Evolutionary conservation across 2,329 filamentous ascomycete species (phyloP), one percentile per base, ranked within the genome.

Genomic region (Neospermospora avenae): DNA sequence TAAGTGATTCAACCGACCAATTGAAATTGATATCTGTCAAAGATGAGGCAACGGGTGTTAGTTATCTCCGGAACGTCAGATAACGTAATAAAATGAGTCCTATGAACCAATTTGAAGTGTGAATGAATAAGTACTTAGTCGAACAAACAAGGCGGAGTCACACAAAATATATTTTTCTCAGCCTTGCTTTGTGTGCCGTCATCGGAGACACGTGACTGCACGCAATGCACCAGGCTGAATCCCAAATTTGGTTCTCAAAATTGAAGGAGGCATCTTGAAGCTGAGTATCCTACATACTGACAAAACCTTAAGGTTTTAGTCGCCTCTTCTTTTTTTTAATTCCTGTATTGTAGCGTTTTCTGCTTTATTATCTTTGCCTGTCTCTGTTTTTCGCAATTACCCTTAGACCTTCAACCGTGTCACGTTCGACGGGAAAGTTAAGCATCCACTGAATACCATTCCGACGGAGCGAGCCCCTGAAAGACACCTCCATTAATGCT

Each of bases 171-270:
- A 49, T 20, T 18, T 34, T 49, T 20, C 46, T 49, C 55, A 57
- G 55, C 55, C 55, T 57, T 20, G 55, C 44, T 39, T 49, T 55
- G 24, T 41, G 34, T 60, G 53, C 52, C 58, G 58, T 56, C 35
- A 56, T 56, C 58, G 58, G 59, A 58, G 59, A 52, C 42, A 61
- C 48, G 42, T 57, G 55, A n/a, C n/a, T n/a, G 2, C 2, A 35
- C 41, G 31, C 4, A 22, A 20, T 46, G 31, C n/a, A 18, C n/a
- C 18, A 20, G 24, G 24, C 24, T 48, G 48, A 45, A 25, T 20
- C 35, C 31, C 48, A 35, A 51, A 51, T 37, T 14, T 22, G 22
- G 48, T 18, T 6, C 31, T 49, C 46, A 22, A 49, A n/a, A 49
- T 48, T 20, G 46, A 51, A 18, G 48, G 31, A 18, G 48, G 31